phyloP scores from a whole-genome alignment of 495 filamentous ascomycete species.

The Viridothelium virens region DNA sequence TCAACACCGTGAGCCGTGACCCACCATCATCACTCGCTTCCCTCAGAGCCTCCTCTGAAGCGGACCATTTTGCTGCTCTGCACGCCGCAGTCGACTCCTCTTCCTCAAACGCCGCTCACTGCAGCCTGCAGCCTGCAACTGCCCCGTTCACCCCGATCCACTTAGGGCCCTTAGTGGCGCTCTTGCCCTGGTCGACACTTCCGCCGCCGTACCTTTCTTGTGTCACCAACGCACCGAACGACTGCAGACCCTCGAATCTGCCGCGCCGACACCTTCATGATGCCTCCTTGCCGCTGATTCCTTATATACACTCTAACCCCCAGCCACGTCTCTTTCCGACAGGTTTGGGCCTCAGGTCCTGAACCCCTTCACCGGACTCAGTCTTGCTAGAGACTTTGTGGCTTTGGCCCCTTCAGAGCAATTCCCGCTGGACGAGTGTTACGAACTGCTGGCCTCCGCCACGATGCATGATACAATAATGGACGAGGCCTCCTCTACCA shows the following conservation, averaged over 20 bases:
- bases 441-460: background rate
- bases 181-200: background rate
- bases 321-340: background rate
- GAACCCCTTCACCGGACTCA: background rate
- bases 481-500: background rate
- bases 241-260: background rate
- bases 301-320: background rate
- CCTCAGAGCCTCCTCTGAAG: background rate
- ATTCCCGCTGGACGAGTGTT: background rate
- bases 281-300: constrained; percentile 2
- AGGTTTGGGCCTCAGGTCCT: constrained; percentile 8
- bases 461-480: constrained; percentile 1
- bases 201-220: background rate
- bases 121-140: background rate
- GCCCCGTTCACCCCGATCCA: background rate
- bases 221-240: background rate
- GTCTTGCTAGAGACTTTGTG: background rate
- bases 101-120: background rate
- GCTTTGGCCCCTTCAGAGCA: background rate
- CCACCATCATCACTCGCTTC: background rate
- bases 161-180: background rate
- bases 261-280: background rate
- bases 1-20: background rate
- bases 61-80: no score
- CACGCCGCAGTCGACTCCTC: background rate